Evolutionary conservation across 306 rosid species (phyloP).

Genomic region (Cicer chorassanicum): DNA sequence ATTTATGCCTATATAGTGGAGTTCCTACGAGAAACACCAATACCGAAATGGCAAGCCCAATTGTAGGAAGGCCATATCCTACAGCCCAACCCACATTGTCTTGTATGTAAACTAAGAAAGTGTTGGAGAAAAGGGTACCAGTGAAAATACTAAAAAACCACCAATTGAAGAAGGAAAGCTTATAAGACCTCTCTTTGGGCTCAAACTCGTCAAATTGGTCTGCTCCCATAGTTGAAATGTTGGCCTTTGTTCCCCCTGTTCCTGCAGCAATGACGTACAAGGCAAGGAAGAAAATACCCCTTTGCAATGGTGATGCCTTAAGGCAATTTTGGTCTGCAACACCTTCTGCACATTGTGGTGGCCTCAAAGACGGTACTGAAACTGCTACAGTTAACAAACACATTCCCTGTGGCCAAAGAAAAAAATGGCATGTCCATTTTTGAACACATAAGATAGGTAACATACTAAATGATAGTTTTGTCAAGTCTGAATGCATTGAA

Average conservation of each 20-base stretch:
- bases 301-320: conserved; percentile 60
- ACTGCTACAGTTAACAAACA: conserved; percentile 66
- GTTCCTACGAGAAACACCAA: conserved; percentile 67
- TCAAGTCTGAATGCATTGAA: not conserved
- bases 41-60: conserved; percentile 64
- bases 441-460: not conserved
- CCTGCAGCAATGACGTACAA: conserved; percentile 71
- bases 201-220: conserved; percentile 84
- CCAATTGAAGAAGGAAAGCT: conserved; percentile 88
- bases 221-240: conserved; percentile 92
- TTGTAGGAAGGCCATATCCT: conserved; percentile 86
- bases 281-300: conserved; percentile 65
- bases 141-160: conserved; percentile 79
- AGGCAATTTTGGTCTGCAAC: conserved; percentile 48
- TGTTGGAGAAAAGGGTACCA: conserved; percentile 78
- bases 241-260: conserved; percentile 88
- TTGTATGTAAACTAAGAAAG: conserved; percentile 77
- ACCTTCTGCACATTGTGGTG: conserved; percentile 61
- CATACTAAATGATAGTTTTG: not conserved
- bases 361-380: conserved; percentile 62
- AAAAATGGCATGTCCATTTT: not conserved
- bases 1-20: conserved; percentile 71
- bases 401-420: conserved; percentile 64
- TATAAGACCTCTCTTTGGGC: conserved; percentile 62
- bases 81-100: conserved; percentile 72